Conservation (phyloP, 805 yeast genomes). For the Candida quercuum region DNA sequence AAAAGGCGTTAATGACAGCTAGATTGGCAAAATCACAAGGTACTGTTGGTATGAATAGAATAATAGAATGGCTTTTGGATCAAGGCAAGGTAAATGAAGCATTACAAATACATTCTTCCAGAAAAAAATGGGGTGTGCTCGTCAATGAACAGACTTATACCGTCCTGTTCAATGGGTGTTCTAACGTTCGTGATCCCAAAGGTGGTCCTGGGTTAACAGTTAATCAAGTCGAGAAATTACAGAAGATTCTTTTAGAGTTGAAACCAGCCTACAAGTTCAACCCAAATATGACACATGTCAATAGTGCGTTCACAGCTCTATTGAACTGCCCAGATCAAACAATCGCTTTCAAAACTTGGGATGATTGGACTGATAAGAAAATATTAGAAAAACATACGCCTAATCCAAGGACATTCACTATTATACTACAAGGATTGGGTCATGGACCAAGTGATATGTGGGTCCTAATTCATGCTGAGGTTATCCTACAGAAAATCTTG, state of each 20-base stretch:
- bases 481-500: constrained; percentile 8
- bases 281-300: constrained; percentile 37
- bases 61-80: constrained; percentile 44
- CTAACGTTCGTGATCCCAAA: constrained; percentile 23
- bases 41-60: constrained; percentile 57
- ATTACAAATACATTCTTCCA: constrained; percentile 41
- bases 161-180: constrained; percentile 40
- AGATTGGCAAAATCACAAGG: constrained; percentile 45
- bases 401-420: constrained; percentile 28
- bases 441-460: constrained; percentile 7
- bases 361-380: constrained; percentile 21
- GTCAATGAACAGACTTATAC: constrained; percentile 44
- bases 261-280: constrained; percentile 21
- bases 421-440: constrained; percentile 19
- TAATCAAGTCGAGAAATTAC: constrained; percentile 29
- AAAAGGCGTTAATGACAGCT: constrained; percentile 49
- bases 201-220: constrained; percentile 24
- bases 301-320: constrained; percentile 41
- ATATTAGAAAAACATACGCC: constrained; percentile 24
- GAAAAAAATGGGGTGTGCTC: constrained; percentile 59
- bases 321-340: constrained; percentile 34
- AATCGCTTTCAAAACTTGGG: constrained; percentile 33
- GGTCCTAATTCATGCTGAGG: constrained; percentile 8
- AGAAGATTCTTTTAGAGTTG: constrained; percentile 27
- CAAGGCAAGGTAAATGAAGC: constrained; percentile 41